A percentile compares a stretch with the other conserved stretches of the same genome.
Evolutionary conservation across 306 rosid species (phyloP).

Genomic region (Mimosa pudica): DNA sequence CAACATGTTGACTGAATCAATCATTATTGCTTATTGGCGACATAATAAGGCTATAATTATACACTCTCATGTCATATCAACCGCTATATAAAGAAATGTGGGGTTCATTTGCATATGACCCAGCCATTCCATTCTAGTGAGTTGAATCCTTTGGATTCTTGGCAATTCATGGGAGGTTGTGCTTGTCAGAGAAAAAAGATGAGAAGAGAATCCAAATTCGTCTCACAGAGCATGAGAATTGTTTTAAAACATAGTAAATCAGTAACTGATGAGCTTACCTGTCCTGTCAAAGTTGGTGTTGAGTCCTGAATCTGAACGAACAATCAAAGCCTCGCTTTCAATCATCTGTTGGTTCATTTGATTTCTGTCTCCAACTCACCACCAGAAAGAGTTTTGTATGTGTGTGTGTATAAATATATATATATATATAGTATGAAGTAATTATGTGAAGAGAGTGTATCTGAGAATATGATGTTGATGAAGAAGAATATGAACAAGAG

Average conservation of each 20-base stretch:
- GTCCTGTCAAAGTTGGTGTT: slow-evolving; percentile 24
- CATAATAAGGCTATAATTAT: too few species aligned
- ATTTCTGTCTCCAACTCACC: background rate
- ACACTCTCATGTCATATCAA: too few species aligned
- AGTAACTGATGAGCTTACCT: slow-evolving; percentile 1
- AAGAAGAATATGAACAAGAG: background rate
- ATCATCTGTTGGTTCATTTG: slow-evolving; percentile 24
- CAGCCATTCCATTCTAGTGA: too few species aligned
- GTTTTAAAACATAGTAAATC: background rate
- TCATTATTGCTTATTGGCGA: too few species aligned
- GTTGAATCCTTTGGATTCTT: too few species aligned
- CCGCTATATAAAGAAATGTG: too few species aligned
- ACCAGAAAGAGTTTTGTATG: background rate
- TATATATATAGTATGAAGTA: background rate
- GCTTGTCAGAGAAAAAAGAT: background rate
- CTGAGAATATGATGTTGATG: background rate
- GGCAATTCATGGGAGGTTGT: too few species aligned
- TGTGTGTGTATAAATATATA: background rate
- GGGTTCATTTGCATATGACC: too few species aligned
- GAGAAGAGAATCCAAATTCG: background rate
- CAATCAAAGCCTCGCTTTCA: background rate
- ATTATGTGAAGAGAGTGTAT: background rate
- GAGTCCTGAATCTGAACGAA: background rate
- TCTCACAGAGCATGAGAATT: background rate
- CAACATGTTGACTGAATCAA: too few species aligned